These are phyloP conservation scores for Cladophialophora psammophila DNA, from an alignment of 2,329 filamentous ascomycete genomes.

Conservation along the genomic window DNA sequence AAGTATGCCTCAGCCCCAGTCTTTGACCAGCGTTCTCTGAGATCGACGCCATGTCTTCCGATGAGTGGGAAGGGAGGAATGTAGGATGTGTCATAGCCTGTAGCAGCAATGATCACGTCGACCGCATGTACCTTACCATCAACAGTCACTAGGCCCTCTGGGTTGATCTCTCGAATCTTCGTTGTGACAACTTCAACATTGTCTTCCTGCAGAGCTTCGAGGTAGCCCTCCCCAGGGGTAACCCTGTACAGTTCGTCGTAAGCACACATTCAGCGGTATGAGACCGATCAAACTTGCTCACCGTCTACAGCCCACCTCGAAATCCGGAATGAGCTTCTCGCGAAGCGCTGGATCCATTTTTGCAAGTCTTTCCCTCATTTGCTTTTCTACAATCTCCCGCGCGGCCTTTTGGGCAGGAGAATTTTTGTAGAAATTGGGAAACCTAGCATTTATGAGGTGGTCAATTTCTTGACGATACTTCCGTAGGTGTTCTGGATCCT, in stretches of 20 bases:
- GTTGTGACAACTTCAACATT: conserved; percentile 55
- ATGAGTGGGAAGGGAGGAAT: conserved; percentile 19
- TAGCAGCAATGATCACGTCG: conserved; percentile 46
- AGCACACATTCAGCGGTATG: background rate
- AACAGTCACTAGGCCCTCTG: conserved; percentile 49
- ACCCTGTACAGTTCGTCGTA: background rate
- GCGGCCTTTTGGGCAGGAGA: conserved; percentile 60
- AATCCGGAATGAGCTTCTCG: conserved; percentile 1
- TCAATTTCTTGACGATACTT: conserved; percentile 4
- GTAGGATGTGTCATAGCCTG: conserved; percentile 17
- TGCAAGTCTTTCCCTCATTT: conserved; percentile 45
- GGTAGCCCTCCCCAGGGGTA: conserved; percentile 52
- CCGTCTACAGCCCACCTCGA: background rate
- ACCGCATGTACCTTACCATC: conserved; percentile 49
- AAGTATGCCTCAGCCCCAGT: conserved; percentile 6
- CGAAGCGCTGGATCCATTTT: background rate
- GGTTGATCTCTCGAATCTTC: conserved; percentile 48
- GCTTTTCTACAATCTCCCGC: conserved; percentile 60
- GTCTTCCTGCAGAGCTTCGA: conserved; percentile 50
- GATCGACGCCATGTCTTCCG: conserved; percentile 7
- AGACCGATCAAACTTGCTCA: background rate
- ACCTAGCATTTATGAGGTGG: background rate
- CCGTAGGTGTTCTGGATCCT: background rate
- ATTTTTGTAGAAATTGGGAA: conserved; percentile 50
- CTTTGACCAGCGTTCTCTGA: conserved; percentile 21